Percentiles rank a stretch among this genome's conserved stretches.
phyloP scores from a whole-genome alignment of 2,329 filamentous ascomycete species.

The Clarireedia homoeocarpa region DNA sequence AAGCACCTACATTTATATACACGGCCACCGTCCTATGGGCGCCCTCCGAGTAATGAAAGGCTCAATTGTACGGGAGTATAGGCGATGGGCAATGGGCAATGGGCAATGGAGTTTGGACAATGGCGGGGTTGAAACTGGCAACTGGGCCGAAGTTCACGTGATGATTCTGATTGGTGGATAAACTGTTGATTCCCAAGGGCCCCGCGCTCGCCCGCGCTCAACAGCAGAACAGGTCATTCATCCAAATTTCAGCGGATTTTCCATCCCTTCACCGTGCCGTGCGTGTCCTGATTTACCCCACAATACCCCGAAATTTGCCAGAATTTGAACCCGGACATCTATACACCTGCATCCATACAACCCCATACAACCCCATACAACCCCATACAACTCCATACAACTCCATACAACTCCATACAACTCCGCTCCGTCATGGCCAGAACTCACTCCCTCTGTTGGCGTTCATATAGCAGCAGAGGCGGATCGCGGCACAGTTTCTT shows the following conservation, averaged over 20 bases:
- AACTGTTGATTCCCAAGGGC: neutral
- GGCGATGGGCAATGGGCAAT: too few relatives aligned
- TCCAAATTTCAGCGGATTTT: too few relatives aligned
- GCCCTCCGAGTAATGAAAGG: neutral
- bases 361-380: neutral
- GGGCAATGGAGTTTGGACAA: neutral
- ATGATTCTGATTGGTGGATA: neutral
- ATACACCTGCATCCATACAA: too few relatives aligned
- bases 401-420: neutral
- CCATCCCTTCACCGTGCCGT: too few relatives aligned
- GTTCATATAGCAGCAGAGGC: too few relatives aligned
- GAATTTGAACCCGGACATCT: constrained; percentile 4
- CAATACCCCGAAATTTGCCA: neutral
- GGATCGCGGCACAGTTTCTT: too few relatives aligned
- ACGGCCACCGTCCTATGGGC: neutral
- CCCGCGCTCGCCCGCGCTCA: neutral
- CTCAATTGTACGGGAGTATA: too few relatives aligned
- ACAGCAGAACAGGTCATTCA: neutral
- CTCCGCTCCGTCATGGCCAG: too few relatives aligned
- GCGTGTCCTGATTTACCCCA: neutral
- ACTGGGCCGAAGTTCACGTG: neutral
- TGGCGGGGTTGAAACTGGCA: neutral
- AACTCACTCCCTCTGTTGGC: too few relatives aligned
- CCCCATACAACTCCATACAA: neutral
- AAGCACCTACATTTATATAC: neutral